These are phyloP conservation scores for Casuarina glauca DNA, from an alignment of 306 rosid species.

Conservation along the genomic window DNA sequence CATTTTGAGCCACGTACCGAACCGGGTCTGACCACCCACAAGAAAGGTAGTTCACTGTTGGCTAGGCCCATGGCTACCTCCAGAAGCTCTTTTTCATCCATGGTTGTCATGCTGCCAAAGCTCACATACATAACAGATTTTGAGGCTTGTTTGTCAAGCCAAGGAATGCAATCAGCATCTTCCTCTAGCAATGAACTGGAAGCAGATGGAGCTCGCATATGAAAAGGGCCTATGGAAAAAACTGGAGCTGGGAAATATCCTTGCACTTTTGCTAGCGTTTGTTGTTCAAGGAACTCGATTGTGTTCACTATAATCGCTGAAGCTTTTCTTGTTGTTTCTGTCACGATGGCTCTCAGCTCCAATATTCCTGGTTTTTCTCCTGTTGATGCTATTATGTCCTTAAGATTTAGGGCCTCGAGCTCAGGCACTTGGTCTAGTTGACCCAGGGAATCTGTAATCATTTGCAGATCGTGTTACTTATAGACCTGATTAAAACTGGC, in stretches of 20 bases:
- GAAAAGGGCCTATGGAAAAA: neutral
- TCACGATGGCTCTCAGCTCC: neutral
- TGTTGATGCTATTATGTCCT: neutral
- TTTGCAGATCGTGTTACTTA: neutral
- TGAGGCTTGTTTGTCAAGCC: conserved; percentile 3
- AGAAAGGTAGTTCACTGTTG: neutral
- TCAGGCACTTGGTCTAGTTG: neutral
- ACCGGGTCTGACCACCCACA: neutral
- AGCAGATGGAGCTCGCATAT: neutral
- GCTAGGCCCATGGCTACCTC: neutral
- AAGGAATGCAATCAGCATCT: neutral
- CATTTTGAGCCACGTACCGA: neutral
- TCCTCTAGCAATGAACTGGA: neutral
- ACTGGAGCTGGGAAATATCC: neutral
- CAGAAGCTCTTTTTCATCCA: neutral
- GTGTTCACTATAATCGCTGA: neutral
- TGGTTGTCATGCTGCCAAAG: neutral
- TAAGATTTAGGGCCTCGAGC: neutral
- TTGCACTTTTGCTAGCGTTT: neutral
- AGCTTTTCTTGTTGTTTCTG: neutral
- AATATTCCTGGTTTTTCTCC: neutral
- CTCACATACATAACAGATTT: neutral
- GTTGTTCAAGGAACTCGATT: neutral
- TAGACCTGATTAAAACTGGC: no score
- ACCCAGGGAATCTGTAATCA: neutral